These are phyloP conservation scores for Anthoceros angustus DNA, from an alignment of 225 moss, liverwort and hornwort genomes.

Conservation along the genomic window DNA sequence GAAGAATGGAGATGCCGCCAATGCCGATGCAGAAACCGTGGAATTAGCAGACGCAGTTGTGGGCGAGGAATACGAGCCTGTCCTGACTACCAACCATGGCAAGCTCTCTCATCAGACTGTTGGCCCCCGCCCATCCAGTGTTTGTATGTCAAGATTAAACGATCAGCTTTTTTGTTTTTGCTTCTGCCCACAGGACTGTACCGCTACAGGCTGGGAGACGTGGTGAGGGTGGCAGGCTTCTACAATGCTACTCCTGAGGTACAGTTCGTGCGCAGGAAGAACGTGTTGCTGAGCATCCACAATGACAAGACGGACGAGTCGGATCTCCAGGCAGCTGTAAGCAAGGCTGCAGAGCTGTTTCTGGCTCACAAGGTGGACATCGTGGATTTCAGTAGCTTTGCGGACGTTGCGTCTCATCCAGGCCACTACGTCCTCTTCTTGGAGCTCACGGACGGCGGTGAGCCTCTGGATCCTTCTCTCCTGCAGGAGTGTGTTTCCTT, in stretches of 20 bases:
- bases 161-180: not conserved
- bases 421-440: not conserved
- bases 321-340: not conserved
- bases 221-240: not conserved
- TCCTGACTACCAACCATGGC: not conserved
- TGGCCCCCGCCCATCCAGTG: not conserved
- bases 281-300: not conserved
- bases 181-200: not conserved
- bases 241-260: not conserved
- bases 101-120: not conserved
- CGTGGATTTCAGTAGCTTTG: not conserved
- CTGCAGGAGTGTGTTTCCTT: not conserved
- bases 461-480: not conserved
- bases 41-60: not conserved
- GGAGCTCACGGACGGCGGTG: not conserved
- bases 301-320: not conserved
- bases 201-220: not conserved
- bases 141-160: not conserved
- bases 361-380: not conserved
- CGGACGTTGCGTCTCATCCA: not conserved
- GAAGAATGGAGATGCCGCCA: not conserved
- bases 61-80: not conserved
- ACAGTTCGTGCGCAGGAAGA: not conserved
- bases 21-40: not conserved
- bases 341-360: not conserved